Percentiles rank a stretch among this genome's conserved stretches.
Conservation (phyloP, 306 rosid genomes). For the Cicer judaicum region DNA sequence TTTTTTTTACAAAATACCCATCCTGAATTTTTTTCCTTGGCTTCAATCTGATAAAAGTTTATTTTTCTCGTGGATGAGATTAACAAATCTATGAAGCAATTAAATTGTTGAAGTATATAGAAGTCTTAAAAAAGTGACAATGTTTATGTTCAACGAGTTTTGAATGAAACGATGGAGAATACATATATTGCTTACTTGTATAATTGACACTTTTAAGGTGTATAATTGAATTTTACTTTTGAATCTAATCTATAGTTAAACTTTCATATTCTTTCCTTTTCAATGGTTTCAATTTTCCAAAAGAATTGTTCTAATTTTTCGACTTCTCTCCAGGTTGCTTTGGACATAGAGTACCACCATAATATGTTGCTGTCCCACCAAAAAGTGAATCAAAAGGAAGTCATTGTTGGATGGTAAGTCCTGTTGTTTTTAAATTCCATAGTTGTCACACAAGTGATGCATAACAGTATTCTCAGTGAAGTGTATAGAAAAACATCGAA, state of each 20-base stretch:
- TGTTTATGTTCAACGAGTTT: not conserved
- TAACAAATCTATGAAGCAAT: conserved; percentile 19
- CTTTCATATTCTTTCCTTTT: not conserved
- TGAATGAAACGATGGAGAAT: not conserved
- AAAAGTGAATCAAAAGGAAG: conserved; percentile 95
- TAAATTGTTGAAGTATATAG: not conserved
- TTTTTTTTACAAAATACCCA: too few relatives aligned
- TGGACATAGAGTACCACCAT: conserved; percentile 96
- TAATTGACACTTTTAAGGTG: not conserved
- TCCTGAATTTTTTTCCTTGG: too few relatives aligned
- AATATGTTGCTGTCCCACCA: conserved; percentile 85
- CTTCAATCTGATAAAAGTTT: too few relatives aligned
- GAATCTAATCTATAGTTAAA: not conserved
- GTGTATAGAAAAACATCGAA: not conserved
- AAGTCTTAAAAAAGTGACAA: not conserved
- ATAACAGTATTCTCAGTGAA: not conserved
- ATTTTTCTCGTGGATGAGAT: not conserved
- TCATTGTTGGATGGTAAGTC: conserved; percentile 90
- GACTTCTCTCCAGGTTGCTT: conserved; percentile 65
- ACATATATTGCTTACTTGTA: not conserved
- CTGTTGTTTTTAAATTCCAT: not conserved
- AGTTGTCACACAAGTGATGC: conserved; percentile 3
- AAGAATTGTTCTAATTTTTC: conserved; percentile 11
- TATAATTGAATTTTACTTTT: not conserved
- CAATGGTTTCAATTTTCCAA: not conserved